Conservation (phyloP, 805 yeast species). For the Kregervanrija pseudodelftensis region DNA sequence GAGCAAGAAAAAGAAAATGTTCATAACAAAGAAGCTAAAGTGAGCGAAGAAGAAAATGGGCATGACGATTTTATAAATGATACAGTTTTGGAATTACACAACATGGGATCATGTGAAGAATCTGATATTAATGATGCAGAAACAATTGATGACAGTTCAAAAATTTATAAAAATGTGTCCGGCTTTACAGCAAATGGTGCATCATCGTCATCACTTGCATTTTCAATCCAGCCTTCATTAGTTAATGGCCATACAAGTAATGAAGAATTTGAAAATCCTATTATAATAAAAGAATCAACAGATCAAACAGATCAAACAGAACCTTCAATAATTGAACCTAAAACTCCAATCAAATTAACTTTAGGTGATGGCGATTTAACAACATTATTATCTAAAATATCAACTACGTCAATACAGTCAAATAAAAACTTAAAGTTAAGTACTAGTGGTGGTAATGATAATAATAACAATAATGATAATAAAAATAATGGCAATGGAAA, state of each 20-base stretch:
- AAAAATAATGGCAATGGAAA: constrained; percentile 1
- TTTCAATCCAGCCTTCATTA: constrained; percentile 7
- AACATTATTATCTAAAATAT: constrained; percentile 19
- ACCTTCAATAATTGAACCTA: constrained; percentile 1
- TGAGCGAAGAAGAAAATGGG: no score
- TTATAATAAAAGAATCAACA: neutral
- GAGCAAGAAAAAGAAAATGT: no score
- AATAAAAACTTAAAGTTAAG: neutral
- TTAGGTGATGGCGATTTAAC: constrained; percentile 12
- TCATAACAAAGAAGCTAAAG: no score
- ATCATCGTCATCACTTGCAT: constrained; percentile 2
- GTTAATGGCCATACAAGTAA: constrained; percentile 3
- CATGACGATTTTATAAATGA: no score
- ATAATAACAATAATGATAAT: neutral
- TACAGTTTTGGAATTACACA: no score
- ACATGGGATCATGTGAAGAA: no score
- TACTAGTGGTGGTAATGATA: constrained; percentile 9
- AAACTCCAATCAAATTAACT: neutral
- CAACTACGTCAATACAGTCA: no score
- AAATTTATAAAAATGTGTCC: no score
- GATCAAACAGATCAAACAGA: constrained; percentile 17
- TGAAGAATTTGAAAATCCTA: neutral
- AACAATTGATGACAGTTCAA: no score
- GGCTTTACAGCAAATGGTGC: neutral
- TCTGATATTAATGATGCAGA: no score